Conservation (phyloP, 495 filamentous ascomycete species). For the Cercophora scortea region DNA sequence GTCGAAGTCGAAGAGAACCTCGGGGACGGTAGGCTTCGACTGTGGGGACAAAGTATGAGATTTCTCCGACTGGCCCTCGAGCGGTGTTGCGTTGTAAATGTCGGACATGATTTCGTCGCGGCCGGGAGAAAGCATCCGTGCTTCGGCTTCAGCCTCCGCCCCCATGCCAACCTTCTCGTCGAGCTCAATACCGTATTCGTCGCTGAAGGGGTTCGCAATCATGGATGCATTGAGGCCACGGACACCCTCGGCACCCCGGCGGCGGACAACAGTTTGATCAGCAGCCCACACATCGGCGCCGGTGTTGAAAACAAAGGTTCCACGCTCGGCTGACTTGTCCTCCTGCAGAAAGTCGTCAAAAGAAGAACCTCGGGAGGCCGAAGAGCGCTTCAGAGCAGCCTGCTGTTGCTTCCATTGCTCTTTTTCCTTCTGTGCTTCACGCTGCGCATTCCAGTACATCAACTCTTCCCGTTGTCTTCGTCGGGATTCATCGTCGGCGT, state of each 20-base stretch:
- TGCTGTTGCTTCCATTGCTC: constrained; percentile 15
- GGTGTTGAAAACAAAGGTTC: constrained; percentile 45
- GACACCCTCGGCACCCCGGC: constrained; percentile 36
- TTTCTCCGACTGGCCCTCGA: constrained; percentile 12
- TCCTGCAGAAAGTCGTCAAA: constrained; percentile 49
- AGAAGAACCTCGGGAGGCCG: constrained; percentile 21
- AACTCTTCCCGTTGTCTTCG: constrained; percentile 66
- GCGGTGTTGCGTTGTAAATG: constrained; percentile 45
- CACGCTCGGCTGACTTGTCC: constrained; percentile 34
- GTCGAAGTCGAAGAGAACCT: constrained; percentile 26
- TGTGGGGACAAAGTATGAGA: constrained; percentile 15
- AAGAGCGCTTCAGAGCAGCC: background rate
- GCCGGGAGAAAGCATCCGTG: constrained; percentile 27
- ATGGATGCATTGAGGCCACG: constrained; percentile 45
- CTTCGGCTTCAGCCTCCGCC: constrained; percentile 16
- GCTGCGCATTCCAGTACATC: constrained; percentile 54
- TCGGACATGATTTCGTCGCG: constrained; percentile 41
- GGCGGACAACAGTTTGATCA: constrained; percentile 34
- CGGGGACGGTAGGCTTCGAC: constrained; percentile 7
- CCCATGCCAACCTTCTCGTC: constrained; percentile 28
- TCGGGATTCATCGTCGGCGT: constrained; percentile 60
- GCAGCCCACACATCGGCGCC: constrained; percentile 29
- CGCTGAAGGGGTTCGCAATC: constrained; percentile 52
- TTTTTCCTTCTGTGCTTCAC: constrained; percentile 28
- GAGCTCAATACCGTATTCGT: constrained; percentile 45